These are phyloP conservation scores for Lachnellula subtilissima DNA, from an alignment of 2,329 filamentous ascomycete species.

Conservation along the genomic window DNA sequence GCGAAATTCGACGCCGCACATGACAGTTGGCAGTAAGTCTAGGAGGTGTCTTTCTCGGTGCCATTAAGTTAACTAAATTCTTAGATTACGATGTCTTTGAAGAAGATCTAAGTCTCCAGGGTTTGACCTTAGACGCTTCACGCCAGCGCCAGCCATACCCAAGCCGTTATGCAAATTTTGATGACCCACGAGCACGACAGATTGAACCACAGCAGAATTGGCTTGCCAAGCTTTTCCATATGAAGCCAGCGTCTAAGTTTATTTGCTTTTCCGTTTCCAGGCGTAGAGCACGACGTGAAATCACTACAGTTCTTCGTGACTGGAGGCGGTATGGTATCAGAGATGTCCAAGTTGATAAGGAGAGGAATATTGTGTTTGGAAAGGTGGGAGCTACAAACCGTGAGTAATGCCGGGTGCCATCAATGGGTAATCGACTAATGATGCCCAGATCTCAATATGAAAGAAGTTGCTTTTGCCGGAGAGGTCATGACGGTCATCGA, in stretches of 20 bases:
- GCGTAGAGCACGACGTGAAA: conserved; percentile 69
- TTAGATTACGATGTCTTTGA: conserved; percentile 25
- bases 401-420: conserved; percentile 44
- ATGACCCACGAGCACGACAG: conserved; percentile 34
- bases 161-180: conserved; percentile 36
- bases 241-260: conserved; percentile 74
- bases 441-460: conserved; percentile 66
- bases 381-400: conserved; percentile 72
- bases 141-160: conserved; percentile 19
- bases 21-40: conserved; percentile 28
- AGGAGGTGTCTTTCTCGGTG: not conserved
- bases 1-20: conserved; percentile 21
- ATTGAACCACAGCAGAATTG: conserved; percentile 74
- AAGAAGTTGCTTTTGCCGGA: conserved; percentile 80
- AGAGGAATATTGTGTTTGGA: conserved; percentile 73
- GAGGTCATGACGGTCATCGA: conserved; percentile 89
- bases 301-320: conserved; percentile 68
- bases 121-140: conserved; percentile 21
- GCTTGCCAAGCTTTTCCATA: conserved; percentile 82
- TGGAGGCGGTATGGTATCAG: conserved; percentile 59
- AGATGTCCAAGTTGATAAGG: conserved; percentile 73
- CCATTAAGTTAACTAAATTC: conserved; percentile 8
- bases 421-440: conserved; percentile 14
- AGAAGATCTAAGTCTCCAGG: conserved; percentile 22
- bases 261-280: conserved; percentile 72